Evolutionary conservation across 352 stramenopile species (phyloP), one percentile per base, ranked within the genome.

Genomic region (Globisporangium paroecandrum): DNA sequence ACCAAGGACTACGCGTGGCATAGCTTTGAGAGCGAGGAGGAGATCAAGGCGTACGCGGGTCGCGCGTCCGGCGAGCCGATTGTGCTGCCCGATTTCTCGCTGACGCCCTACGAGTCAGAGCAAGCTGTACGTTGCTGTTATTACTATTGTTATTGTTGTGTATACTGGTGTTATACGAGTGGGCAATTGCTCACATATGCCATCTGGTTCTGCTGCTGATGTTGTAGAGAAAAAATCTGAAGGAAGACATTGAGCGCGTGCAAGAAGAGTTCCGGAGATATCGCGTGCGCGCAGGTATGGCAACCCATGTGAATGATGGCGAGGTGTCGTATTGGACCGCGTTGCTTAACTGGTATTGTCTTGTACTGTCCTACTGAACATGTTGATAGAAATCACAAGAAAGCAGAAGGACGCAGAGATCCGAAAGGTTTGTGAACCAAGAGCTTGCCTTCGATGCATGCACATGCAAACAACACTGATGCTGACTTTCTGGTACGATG

Each of bases 341-440:
- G n/a, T 58, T 41, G 20, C 38, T 64, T 13, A 60, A 22, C 4
- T 41, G 18, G 2, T 41, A 41, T 41, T 64, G 15, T 18, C 34
- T 41, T 57, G 20, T 58, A 4, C 3, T 47, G 36, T 43, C 3
- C 24, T 59, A 46, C 8, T 38, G 24, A 22, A 41, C 15, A 57
- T 41, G 6, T 18, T 49, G 56, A 15, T 59, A 90, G 88, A 96
- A 68, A 96, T 96, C 69, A 91, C 87, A 22, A 69, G 88, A n/a
- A 96, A 96, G 67, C 88, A 96, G 66, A 94, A 96, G 71, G 88
- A 96, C 34, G 86, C 88, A 0, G 86, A 96, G 68, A 89, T 94
- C 51, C 78, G 81, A 63, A 96, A 96, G 79, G 88, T 94, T 38
- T 47, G 41, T 55, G 56, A 18, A 25, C 7, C 5, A 46, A n/a